phyloP scores from a whole-genome alignment of 768 basidiomycete species.

The Astraeus odoratus region DNA sequence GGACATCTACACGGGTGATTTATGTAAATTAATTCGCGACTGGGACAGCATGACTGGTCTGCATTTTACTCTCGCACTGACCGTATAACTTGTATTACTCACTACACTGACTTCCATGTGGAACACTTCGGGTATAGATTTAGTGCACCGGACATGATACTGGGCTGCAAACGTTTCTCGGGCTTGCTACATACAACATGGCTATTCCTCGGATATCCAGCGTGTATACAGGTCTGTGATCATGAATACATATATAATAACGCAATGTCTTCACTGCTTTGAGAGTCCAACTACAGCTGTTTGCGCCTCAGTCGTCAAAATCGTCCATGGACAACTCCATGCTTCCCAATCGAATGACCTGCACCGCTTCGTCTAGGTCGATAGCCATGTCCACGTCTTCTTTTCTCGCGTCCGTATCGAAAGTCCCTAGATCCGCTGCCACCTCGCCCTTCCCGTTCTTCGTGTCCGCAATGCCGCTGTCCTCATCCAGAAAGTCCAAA shows the following conservation, averaged over 20 bases:
- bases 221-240: too few relatives aligned
- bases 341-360: conserved; percentile 13
- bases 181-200: not conserved
- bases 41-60: too few relatives aligned
- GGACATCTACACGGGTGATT: too few relatives aligned
- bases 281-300: not conserved
- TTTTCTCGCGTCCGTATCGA: not conserved
- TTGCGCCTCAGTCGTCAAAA: conserved; percentile 17
- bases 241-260: conserved; percentile 4
- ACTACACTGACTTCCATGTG: too few relatives aligned
- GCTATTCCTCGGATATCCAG: too few relatives aligned
- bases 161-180: too few relatives aligned
- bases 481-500: conserved; percentile 47
- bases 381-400: conserved; percentile 2
- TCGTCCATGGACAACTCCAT: conserved; percentile 18
- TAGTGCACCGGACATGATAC: too few relatives aligned
- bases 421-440: not conserved
- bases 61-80: too few relatives aligned
- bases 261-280: not conserved
- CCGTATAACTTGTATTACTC: too few relatives aligned
- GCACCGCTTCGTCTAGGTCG: conserved; percentile 16
- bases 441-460: not conserved
- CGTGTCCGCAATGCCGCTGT: not conserved
- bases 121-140: too few relatives aligned
- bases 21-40: too few relatives aligned